phyloP scores from a whole-genome alignment of 2,329 filamentous ascomycete species.

The Microdochium bolleyi region DNA sequence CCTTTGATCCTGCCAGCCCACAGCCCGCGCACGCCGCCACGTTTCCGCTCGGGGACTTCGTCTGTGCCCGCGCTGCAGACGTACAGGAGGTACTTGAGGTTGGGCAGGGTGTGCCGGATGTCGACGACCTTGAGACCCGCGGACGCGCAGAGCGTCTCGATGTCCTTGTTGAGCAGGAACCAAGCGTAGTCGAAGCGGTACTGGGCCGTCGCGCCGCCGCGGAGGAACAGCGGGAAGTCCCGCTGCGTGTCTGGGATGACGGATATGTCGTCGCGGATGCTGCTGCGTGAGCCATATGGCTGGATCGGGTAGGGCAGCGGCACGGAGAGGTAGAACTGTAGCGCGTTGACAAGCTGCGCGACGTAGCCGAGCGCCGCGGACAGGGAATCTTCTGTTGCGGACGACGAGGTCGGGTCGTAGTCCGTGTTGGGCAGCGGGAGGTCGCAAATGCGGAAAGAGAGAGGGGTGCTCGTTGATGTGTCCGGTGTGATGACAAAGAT shows the following conservation, averaged over 20 bases:
- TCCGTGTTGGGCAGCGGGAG: slow-evolving; percentile 73
- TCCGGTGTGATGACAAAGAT: slow-evolving; percentile 75
- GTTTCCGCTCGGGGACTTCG: slow-evolving; percentile 53
- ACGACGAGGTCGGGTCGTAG: slow-evolving; percentile 45
- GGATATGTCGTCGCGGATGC: slow-evolving; percentile 58
- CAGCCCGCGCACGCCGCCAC: slow-evolving; percentile 51
- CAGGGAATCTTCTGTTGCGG: slow-evolving; percentile 59
- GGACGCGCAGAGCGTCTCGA: slow-evolving; percentile 59
- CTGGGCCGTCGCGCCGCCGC: slow-evolving; percentile 57
- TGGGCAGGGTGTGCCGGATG: slow-evolving; percentile 84
- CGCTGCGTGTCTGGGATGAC: slow-evolving; percentile 39
- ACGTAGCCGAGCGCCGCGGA: slow-evolving; percentile 78
- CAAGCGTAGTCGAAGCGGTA: slow-evolving; percentile 96
- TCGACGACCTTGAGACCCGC: slow-evolving; percentile 77
- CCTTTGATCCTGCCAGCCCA: slow-evolving; percentile 37
- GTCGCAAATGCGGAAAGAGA: slow-evolving; percentile 78
- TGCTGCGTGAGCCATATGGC: slow-evolving; percentile 61
- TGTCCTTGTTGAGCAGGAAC: slow-evolving; percentile 94
- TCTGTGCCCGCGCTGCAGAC: slow-evolving; percentile 74
- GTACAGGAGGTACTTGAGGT: slow-evolving; percentile 87
- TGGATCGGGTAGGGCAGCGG: slow-evolving; percentile 75
- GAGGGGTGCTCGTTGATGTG: slow-evolving; percentile 44
- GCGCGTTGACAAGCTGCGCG: slow-evolving; percentile 62
- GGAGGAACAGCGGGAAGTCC: slow-evolving; percentile 72
- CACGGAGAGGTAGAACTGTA: slow-evolving; percentile 76